Evolutionary conservation across 805 yeast genomes (phyloP).

Genomic region (Cyberlindnera bimundalis): DNA sequence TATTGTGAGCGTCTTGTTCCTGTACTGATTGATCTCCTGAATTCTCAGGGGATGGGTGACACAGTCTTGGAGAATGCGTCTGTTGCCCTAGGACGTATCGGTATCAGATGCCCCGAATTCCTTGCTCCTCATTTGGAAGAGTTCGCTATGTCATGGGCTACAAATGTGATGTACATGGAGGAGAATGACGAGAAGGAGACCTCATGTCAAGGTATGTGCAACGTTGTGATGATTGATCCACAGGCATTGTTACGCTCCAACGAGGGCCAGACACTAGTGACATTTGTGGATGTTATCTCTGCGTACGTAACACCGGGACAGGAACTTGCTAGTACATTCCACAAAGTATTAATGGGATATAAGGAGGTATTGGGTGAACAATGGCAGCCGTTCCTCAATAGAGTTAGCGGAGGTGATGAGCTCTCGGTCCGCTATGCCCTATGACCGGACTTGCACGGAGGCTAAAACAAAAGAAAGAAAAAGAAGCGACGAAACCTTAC

Average conservation of each 20-base stretch:
- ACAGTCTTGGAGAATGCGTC: slow-evolving; percentile 85
- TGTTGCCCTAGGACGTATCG: slow-evolving; percentile 84
- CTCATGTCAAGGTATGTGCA: slow-evolving; percentile 81
- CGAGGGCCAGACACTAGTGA: slow-evolving; percentile 45
- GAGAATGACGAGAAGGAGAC: slow-evolving; percentile 88
- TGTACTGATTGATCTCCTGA: slow-evolving; percentile 57
- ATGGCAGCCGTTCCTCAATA: slow-evolving; percentile 24
- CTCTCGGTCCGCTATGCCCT: slow-evolving; percentile 17
- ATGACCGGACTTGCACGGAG: no score
- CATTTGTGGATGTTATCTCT: slow-evolving; percentile 58
- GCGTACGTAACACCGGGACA: slow-evolving; percentile 49
- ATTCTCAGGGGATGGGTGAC: slow-evolving; percentile 47
- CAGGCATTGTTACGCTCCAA: slow-evolving; percentile 39
- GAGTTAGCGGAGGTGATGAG: slow-evolving; percentile 21
- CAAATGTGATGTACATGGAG: slow-evolving; percentile 58
- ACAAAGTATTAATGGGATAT: slow-evolving; percentile 43
- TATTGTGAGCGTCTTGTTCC: slow-evolving; percentile 52
- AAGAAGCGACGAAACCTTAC: neutral
- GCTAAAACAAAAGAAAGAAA: neutral
- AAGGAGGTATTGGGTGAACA: slow-evolving; percentile 44
- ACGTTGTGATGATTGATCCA: slow-evolving; percentile 63
- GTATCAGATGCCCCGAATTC: slow-evolving; percentile 55
- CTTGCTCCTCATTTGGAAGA: slow-evolving; percentile 56
- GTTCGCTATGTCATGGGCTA: slow-evolving; percentile 67
- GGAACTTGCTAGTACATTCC: slow-evolving; percentile 41